Evolutionary conservation across 139 green algal species (phyloP).

Genomic region (Chlamydomonas urium): DNA sequence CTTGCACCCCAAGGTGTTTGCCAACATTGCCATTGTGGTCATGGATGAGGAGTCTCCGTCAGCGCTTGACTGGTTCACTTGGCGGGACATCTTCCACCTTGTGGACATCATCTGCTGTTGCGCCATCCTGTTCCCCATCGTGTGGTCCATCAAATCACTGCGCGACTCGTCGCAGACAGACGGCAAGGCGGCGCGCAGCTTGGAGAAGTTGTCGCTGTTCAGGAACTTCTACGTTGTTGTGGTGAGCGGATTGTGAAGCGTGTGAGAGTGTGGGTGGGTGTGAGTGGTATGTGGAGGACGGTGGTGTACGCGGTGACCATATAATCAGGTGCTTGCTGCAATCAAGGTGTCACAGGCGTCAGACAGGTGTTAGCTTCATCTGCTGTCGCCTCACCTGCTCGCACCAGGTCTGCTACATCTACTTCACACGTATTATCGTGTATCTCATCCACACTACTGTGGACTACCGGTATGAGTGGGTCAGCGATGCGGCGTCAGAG

Average conservation of each 20-base stretch:
- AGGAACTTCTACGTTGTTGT: conserved; percentile 61
- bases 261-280: too few relatives aligned
- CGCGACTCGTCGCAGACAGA: conserved; percentile 53
- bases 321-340: too few relatives aligned
- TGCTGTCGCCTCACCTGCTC: too few relatives aligned
- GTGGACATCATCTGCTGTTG: conserved; percentile 98
- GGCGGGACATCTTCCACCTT: conserved; percentile 90
- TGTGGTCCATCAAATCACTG: conserved; percentile 91
- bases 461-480: conserved; percentile 73
- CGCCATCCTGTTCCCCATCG: conserved; percentile 96
- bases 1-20: conserved; percentile 83
- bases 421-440: conserved; percentile 97
- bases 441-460: conserved; percentile 73
- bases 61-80: conserved; percentile 83
- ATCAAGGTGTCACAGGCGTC: too few relatives aligned
- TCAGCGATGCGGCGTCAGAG: conserved; percentile 61
- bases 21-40: conserved; percentile 90
- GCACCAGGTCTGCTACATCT: conserved; percentile 94
- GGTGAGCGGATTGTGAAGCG: too few relatives aligned
- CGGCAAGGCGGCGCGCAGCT: conserved; percentile 66
- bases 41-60: conserved; percentile 79
- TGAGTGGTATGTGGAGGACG: too few relatives aligned
- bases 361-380: too few relatives aligned
- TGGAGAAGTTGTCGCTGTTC: conserved; percentile 91
- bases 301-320: too few relatives aligned